phyloP scores from a whole-genome alignment of 345 rosid genomes.

The Pelargonium nanum region DNA sequence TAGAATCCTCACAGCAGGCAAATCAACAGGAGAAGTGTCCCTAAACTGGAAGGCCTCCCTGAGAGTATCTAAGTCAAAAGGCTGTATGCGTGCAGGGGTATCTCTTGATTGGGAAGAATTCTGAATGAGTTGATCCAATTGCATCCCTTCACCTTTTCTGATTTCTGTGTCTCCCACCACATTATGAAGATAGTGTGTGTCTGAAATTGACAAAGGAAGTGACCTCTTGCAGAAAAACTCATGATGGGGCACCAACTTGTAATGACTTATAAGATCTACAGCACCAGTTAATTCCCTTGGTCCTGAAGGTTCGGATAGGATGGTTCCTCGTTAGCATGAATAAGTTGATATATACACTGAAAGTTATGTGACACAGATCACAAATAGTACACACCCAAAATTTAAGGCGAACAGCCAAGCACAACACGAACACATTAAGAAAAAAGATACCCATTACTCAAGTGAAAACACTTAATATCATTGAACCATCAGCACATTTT shows the following conservation, averaged over 20 bases:
- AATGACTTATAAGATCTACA: constrained; percentile 73
- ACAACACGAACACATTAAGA: too few relatives aligned
- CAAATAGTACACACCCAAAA: not conserved
- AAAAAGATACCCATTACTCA: not conserved
- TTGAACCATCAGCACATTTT: not conserved
- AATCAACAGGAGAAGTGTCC: constrained; percentile 51
- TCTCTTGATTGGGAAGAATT: constrained; percentile 33
- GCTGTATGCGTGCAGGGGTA: constrained; percentile 36
- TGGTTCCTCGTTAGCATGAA: not conserved
- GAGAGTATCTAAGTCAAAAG: constrained; percentile 66
- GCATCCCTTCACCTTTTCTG: constrained; percentile 91
- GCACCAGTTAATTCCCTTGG: constrained; percentile 74
- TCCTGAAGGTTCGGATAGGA: constrained; percentile 30
- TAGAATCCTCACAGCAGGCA: constrained; percentile 47
- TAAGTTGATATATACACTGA: not conserved
- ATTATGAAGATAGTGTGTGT: constrained; percentile 64
- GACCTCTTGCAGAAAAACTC: constrained; percentile 30
- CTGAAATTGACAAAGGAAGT: constrained; percentile 67
- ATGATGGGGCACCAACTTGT: not conserved
- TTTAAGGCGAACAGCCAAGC: not conserved
- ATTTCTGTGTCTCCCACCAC: constrained; percentile 79
- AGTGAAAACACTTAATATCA: not conserved
- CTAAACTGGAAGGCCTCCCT: constrained; percentile 63
- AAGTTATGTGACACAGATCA: not conserved
- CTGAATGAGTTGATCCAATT: constrained; percentile 63